Conservation (phyloP, 306 rosid species). For the Rosa rugosa region DNA sequence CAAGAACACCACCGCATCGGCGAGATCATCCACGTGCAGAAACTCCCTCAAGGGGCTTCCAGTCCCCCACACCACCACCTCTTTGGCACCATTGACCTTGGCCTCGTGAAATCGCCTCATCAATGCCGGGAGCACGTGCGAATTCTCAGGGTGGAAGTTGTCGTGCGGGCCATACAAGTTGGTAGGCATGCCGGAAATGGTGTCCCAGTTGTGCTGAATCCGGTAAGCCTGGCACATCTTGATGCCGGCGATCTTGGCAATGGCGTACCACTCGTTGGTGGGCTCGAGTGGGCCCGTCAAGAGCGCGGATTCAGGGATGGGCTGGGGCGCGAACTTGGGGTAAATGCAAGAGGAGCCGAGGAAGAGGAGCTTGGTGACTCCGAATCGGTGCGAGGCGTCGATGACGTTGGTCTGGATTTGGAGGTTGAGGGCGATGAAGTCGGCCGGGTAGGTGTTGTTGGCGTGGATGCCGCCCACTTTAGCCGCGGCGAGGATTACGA, state of each 20-base stretch:
- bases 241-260: conserved; percentile 95
- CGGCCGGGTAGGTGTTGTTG: conserved; percentile 90
- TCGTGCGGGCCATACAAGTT: conserved; percentile 83
- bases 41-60: conserved; percentile 97
- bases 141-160: conserved; percentile 88
- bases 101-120: conserved; percentile 97
- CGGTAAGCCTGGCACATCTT: conserved; percentile 95
- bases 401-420: conserved; percentile 92
- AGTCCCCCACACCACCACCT: conserved; percentile 95
- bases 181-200: conserved; percentile 98
- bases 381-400: conserved; percentile 66
- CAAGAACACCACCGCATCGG: conserved; percentile 72
- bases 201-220: conserved; percentile 79
- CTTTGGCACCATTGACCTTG: conserved; percentile 66
- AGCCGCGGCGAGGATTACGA: conserved; percentile 87
- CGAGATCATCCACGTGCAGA: conserved; percentile 86
- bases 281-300: conserved; percentile 90
- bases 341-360: conserved; percentile 93
- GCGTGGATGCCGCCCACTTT: conserved; percentile 99
- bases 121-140: conserved; percentile 87
- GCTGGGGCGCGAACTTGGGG: conserved; percentile 96
- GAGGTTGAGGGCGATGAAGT: conserved; percentile 82
- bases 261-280: conserved; percentile 95
- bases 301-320: conserved; percentile 75
- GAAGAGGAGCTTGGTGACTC: conserved; percentile 72